Evolutionary conservation across 768 basidiomycete genomes (phyloP), one percentile per base, ranked within the genome.

Genomic region (Mycena chlorophos): DNA sequence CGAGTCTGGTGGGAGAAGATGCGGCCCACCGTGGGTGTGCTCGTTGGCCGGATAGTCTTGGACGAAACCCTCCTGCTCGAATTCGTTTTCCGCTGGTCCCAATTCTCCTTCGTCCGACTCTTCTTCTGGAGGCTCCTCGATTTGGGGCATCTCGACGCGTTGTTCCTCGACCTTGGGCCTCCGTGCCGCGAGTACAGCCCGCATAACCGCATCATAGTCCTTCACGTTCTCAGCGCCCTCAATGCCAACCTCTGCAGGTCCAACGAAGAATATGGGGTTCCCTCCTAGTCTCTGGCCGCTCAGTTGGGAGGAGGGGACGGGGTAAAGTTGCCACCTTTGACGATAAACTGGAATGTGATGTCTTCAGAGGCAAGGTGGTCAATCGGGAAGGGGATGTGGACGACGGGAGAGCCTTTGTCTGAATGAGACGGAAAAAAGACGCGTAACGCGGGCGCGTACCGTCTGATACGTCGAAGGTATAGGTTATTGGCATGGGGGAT

Each of bases 311-410:
- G n/a, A n/a, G n/a, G n/a, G n/a, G n/a, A n/a, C n/a, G n/a, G n/a
- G n/a, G n/a, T n/a, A n/a, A n/a, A n/a, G n/a, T n/a, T 57, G 14
- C 60, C 60, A 10, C 56, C 60, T 17, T 3, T 26, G 40, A 55
- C 57, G 13, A 52, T 27, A 40, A 61, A 61, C 27, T 22, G 42
- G n/a, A 53, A 22, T n/a, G 14, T 16, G 31, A 30, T 26, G 27
- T 27, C 30, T 8, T 49, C 45, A 16, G 42, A 20, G 8, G 27
- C 26, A 13, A 58, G 23, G 28, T 34, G 16, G 20, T 52, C 51
- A 20, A 61, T 37, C 12, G 60, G 60, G 17, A 54, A 31, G 14
- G 60, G 60, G 30, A 61, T 51, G 52, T 61, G 55, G 49, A 61
- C 56, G 5, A 52, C 37, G 1, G 60, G 60, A 0, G 55, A 22